phyloP scores from a whole-genome alignment of 148 eudicot genomes.

The Amaranthus palmeri region DNA sequence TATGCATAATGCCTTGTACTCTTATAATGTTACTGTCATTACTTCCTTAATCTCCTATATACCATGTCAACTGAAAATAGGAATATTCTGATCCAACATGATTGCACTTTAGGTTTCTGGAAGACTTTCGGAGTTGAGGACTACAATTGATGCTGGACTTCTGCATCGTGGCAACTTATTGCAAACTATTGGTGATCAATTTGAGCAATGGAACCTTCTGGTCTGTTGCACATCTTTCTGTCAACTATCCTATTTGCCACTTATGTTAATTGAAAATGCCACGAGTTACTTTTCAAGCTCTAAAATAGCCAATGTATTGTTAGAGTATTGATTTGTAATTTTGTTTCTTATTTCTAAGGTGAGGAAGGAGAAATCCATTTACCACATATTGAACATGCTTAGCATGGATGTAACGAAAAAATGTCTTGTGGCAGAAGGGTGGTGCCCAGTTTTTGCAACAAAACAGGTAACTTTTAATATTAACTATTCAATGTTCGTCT shows the following conservation, averaged over 20 bases:
- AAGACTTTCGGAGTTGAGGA: conserved; percentile 72
- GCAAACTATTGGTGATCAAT: conserved; percentile 72
- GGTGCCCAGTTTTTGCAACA: conserved; percentile 94
- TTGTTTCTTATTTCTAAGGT: conserved; percentile 43
- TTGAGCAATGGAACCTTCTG: conserved; percentile 79
- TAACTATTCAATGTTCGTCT: conserved; percentile 8
- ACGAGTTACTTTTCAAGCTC: neutral
- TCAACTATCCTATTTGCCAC: neutral
- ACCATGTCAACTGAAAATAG: neutral
- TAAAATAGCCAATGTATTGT: neutral
- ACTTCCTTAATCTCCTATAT: neutral
- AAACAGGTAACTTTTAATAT: conserved; percentile 48
- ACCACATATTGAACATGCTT: conserved; percentile 95
- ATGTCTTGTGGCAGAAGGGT: conserved; percentile 98
- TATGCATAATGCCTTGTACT: neutral
- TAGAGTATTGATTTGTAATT: neutral
- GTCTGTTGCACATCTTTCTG: conserved; percentile 34
- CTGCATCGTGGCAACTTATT: conserved; percentile 66
- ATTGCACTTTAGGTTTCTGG: conserved; percentile 61
- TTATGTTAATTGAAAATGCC: neutral
- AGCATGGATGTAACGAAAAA: conserved; percentile 97
- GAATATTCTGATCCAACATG: neutral
- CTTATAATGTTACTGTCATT: neutral
- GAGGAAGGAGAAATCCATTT: conserved; percentile 80
- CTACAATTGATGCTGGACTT: conserved; percentile 79